Conservation (phyloP, 1,139 yeast species). For the Magnusiomyces paraingens region DNA sequence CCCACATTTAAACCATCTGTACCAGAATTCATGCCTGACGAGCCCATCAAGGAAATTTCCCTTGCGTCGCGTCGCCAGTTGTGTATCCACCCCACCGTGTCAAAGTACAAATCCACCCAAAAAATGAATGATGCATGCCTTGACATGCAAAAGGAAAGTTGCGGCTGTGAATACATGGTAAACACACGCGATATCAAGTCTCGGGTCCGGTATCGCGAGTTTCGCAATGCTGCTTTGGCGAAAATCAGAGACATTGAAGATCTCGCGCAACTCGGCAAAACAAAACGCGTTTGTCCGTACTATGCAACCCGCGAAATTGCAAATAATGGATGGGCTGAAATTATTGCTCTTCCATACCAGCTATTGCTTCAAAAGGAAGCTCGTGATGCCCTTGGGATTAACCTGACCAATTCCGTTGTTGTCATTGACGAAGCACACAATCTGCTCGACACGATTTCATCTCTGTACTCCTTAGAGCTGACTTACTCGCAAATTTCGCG, state of each 20-base stretch:
- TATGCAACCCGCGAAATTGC: constrained; percentile 50
- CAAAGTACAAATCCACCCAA: constrained; percentile 43
- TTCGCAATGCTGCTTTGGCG: constrained; percentile 56
- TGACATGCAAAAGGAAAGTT: constrained; percentile 49
- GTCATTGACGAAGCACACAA: constrained; percentile 94
- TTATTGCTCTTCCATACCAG: constrained; percentile 82
- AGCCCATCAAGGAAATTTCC: constrained; percentile 24
- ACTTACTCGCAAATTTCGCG: constrained; percentile 43
- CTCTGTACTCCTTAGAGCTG: constrained; percentile 60
- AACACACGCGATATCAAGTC: constrained; percentile 32
- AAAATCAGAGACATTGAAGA: constrained; percentile 80
- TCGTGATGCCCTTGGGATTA: constrained; percentile 52
- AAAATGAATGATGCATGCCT: constrained; percentile 76
- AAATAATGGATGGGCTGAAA: constrained; percentile 46
- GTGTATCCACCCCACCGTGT: constrained; percentile 65
- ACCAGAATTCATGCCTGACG: constrained; percentile 12
- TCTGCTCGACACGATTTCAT: constrained; percentile 65
- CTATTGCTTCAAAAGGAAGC: constrained; percentile 60
- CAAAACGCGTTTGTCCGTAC: constrained; percentile 68
- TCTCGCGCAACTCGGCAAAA: constrained; percentile 52
- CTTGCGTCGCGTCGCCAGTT: constrained; percentile 76
- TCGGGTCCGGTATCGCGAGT: constrained; percentile 37
- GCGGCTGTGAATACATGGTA: constrained; percentile 48
- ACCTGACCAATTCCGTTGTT: constrained; percentile 58
- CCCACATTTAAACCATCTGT: constrained; percentile 60